A percentile compares a stretch with the other conserved stretches of the same genome.
Evolutionary conservation across 306 rosid genomes (phyloP).

Genomic region (Clitoria ternatea): DNA sequence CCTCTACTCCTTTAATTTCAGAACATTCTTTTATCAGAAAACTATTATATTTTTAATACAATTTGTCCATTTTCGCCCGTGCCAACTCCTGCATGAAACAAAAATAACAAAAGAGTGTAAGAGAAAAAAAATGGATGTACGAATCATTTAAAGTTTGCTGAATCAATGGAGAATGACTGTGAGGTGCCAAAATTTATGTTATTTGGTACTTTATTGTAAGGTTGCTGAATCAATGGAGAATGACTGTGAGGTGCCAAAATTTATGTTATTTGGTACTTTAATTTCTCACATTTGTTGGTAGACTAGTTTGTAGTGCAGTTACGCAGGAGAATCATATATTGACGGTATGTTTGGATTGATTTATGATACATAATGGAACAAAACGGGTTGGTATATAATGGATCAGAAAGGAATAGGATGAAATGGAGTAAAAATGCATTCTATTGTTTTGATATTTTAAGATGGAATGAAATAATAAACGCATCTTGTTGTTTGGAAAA

Average conservation of each 20-base stretch:
- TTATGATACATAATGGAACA: too few relatives aligned
- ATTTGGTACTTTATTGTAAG: constrained; percentile 13
- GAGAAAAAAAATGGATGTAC: not conserved
- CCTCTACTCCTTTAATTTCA: constrained; percentile 20
- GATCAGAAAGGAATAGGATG: too few relatives aligned
- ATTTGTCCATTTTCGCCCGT: not conserved
- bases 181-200: not conserved
- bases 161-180: not conserved
- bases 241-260: not conserved
- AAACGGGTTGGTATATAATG: too few relatives aligned
- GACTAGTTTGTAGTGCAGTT: not conserved
- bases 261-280: constrained; percentile 7
- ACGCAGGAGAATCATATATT: not conserved
- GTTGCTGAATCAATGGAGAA: constrained; percentile 7
- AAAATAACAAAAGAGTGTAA: not conserved
- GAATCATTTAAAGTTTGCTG: constrained; percentile 13
- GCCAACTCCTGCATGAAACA: constrained; percentile 2
- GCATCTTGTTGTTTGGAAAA: too few relatives aligned
- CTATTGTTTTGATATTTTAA: too few relatives aligned
- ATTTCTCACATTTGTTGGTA: not conserved
- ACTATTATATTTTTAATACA: not conserved
- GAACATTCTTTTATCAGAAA: constrained; percentile 9
- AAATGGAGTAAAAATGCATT: too few relatives aligned
- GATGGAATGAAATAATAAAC: too few relatives aligned
- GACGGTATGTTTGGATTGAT: too few relatives aligned